Conservation (phyloP, 2,329 filamentous ascomycete genomes). For the Diaporthe aspalathi region DNA sequence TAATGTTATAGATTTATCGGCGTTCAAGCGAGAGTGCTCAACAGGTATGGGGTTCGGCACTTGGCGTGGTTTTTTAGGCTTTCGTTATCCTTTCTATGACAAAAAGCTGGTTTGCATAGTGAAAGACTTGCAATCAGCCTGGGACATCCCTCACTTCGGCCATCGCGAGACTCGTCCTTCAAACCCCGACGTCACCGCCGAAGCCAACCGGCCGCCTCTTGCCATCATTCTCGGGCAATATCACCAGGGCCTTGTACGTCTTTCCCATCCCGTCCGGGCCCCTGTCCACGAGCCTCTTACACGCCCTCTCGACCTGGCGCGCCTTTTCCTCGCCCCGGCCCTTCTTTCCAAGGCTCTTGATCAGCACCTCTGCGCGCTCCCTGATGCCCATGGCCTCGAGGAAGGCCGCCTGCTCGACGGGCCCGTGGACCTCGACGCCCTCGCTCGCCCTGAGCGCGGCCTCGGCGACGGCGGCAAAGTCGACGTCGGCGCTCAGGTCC, state of each 20-base stretch:
- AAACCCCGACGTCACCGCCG: constrained; percentile 72
- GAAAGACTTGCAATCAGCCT: background rate
- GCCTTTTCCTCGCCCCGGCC: constrained; percentile 53
- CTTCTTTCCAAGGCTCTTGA: constrained; percentile 54
- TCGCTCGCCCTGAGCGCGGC: constrained; percentile 79
- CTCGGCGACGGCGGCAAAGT: constrained; percentile 89
- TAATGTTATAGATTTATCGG: constrained; percentile 34
- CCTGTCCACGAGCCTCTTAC: constrained; percentile 85
- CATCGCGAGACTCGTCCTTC: background rate
- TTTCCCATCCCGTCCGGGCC: constrained; percentile 91
- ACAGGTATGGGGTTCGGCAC: constrained; percentile 14
- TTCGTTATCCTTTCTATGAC: background rate
- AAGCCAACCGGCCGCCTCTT: constrained; percentile 88
- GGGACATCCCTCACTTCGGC: background rate
- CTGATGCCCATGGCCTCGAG: constrained; percentile 84
- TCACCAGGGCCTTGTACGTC: constrained; percentile 92
- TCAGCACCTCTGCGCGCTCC: constrained; percentile 78
- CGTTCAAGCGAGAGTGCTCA: constrained; percentile 34
- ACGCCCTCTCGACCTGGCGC: constrained; percentile 76
- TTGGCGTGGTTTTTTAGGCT: constrained; percentile 23
- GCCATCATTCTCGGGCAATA: constrained; percentile 83
- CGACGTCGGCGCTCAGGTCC: constrained; percentile 92
- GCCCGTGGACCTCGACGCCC: constrained; percentile 91
- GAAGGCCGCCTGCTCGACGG: constrained; percentile 86
- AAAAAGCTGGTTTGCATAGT: constrained; percentile 7